These are phyloP conservation scores for Blechomonas ayalai DNA, from an alignment of 208 protist species.

Conservation along the genomic window DNA sequence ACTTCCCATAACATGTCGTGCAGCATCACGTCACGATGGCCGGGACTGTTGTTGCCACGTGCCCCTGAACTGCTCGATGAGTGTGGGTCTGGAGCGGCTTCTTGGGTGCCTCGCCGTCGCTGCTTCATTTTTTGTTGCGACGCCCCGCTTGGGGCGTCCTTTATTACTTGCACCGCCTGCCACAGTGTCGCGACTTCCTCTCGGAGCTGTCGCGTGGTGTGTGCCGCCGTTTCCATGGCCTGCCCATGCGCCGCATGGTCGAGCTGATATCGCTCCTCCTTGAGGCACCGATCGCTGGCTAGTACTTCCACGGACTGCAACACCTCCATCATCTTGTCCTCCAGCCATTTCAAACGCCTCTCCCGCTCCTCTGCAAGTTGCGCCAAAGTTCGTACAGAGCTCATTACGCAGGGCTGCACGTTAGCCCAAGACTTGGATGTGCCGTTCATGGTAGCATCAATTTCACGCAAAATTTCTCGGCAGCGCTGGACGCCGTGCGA, in stretches of 20 bases:
- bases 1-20: constrained; percentile 28
- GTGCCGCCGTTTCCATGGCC: background rate
- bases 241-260: constrained; percentile 14
- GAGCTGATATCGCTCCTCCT: constrained; percentile 62
- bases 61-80: background rate
- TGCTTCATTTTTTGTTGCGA: background rate
- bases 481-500: constrained; percentile 5
- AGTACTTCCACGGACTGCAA: constrained; percentile 32
- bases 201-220: constrained; percentile 2
- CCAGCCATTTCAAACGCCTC: constrained; percentile 15
- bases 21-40: background rate
- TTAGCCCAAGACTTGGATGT: constrained; percentile 53
- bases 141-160: constrained; percentile 3
- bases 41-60: background rate
- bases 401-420: constrained; percentile 60
- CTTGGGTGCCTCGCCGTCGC: constrained; percentile 2
- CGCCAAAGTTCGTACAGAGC: constrained; percentile 11
- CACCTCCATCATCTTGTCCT: constrained; percentile 19
- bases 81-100: background rate
- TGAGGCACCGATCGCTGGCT: constrained; percentile 36
- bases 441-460: constrained; percentile 31
- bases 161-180: background rate
- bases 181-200: background rate
- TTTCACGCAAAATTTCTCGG: constrained; percentile 21
- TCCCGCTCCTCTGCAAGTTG: constrained; percentile 10